Evolutionary conservation across 129 eudicot genomes (phyloP), one percentile per base, ranked within the genome.

Genomic region (Centaurea solstitialis): DNA sequence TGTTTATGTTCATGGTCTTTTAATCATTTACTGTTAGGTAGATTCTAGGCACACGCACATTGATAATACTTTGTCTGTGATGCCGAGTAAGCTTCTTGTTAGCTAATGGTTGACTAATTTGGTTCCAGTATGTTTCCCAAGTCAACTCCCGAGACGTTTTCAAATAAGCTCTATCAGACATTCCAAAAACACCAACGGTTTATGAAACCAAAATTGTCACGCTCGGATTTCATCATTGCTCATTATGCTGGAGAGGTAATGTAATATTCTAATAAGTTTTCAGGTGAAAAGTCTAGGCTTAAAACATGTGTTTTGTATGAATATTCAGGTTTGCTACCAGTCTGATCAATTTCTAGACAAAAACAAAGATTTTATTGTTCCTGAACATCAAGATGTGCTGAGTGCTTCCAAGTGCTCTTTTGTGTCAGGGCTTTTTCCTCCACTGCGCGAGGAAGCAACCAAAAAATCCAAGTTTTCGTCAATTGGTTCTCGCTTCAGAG

Each of bases 231-330:
- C 77, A 89, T 93, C 23, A 85, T 95, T 88, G 89, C 94, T 85
- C 99, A 95, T 88, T 92, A 95, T 91, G 98, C 99, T 75, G 99
- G 99, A 76, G 98, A 95, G 97, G 99, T 95, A 79, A 86, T 13
- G 73, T 50, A 57, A 43, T 70, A 68, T 26, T 38, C 12, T 15
- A 62, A 62, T 28, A 23, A 74, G 76, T 65, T 59, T 37, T 7
- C 39, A 53, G 50, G 77, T 41, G 57, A 50, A 3, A 72, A 72
- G 20, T 37, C 5, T 39, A 74, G 76, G 70, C 65, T 47, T 66
- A 78, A 79, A 20, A 26, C 80, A 57, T 69, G 65, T 70, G 12
- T 61, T 59, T 24, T 83, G 10, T 77, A 22, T 75, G n/a, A 70
- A 70, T 76, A 18, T 80, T 68, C 86, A 95, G 99, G 99, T 95